Percentiles rank a stretch among this genome's conserved stretches.
phyloP scores from a whole-genome alignment of 225 moss, liverwort and hornwort species.

The Sphagnum contortum region DNA sequence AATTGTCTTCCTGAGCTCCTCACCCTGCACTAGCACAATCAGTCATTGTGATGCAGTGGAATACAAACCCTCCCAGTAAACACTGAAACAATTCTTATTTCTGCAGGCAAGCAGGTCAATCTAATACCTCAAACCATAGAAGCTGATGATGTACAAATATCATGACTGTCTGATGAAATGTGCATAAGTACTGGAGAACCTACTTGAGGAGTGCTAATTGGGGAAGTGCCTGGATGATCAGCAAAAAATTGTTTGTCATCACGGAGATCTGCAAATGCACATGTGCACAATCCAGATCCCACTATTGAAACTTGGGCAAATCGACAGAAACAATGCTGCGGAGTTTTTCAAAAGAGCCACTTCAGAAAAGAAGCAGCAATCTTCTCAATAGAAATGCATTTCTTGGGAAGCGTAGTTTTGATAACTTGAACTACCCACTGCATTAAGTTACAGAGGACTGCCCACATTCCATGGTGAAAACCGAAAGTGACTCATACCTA shows the following conservation, averaged over 20 bases:
- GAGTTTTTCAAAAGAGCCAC: too few relatives aligned
- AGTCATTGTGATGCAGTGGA: too few relatives aligned
- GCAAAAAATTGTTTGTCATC: slow-evolving; percentile 97
- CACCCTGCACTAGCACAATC: slow-evolving; percentile 39
- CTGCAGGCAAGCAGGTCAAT: too few relatives aligned
- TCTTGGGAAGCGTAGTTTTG: neutral
- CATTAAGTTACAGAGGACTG: too few relatives aligned
- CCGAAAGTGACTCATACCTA: slow-evolving; percentile 33
- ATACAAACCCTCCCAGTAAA: neutral
- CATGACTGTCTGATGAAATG: slow-evolving; percentile 2
- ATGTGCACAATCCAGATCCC: slow-evolving; percentile 2
- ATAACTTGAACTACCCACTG: too few relatives aligned
- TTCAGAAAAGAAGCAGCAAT: too few relatives aligned
- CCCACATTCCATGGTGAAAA: too few relatives aligned
- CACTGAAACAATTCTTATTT: neutral
- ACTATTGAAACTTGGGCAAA: neutral
- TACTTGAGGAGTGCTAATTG: slow-evolving; percentile 89
- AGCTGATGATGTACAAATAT: slow-evolving; percentile 3
- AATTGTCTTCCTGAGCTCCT: slow-evolving; percentile 90
- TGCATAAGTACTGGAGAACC: neutral
- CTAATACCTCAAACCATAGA: slow-evolving; percentile 5
- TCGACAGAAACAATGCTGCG: too few relatives aligned
- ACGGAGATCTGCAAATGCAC: slow-evolving; percentile 67
- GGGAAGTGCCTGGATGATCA: slow-evolving; percentile 96
- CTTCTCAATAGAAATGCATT: neutral